Percentiles rank a stretch among this genome's conserved stretches.
Conservation (phyloP, 768 basidiomycete genomes). For the Boletus huronensis region DNA sequence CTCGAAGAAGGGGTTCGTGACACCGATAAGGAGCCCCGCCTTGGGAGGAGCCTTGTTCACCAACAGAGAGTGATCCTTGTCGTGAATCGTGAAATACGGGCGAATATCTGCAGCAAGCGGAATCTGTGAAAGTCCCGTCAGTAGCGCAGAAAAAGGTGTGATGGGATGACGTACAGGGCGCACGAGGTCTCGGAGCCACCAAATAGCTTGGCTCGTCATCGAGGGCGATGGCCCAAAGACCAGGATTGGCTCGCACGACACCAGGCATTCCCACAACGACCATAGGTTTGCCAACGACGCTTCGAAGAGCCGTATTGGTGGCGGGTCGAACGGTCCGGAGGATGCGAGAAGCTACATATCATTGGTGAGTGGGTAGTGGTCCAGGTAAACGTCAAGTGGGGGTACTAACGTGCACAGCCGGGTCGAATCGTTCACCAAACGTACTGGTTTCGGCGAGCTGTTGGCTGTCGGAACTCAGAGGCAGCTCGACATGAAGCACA, state of each 20-base stretch:
- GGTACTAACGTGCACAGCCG: slow-evolving; percentile 44
- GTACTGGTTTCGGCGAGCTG: slow-evolving; percentile 59
- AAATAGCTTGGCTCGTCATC: slow-evolving; percentile 81
- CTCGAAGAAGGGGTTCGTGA: slow-evolving; percentile 87
- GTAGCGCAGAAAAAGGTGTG: neutral
- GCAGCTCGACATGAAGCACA: slow-evolving; percentile 70
- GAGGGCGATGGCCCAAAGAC: slow-evolving; percentile 79
- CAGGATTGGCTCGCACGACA: slow-evolving; percentile 87
- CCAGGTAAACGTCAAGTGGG: too few relatives aligned
- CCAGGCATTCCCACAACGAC: slow-evolving; percentile 92
- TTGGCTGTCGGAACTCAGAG: slow-evolving; percentile 63
- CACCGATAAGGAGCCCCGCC: slow-evolving; percentile 72
- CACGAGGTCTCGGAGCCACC: slow-evolving; percentile 88
- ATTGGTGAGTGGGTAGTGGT: neutral
- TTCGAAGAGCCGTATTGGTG: slow-evolving; percentile 59
- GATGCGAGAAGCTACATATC: slow-evolving; percentile 63
- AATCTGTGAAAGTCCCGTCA: slow-evolving; percentile 46
- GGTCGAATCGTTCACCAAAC: slow-evolving; percentile 51
- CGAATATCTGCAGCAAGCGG: slow-evolving; percentile 82
- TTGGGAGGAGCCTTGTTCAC: slow-evolving; percentile 83
- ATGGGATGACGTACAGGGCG: slow-evolving; percentile 59
- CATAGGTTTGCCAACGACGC: slow-evolving; percentile 64
- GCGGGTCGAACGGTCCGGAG: slow-evolving; percentile 53
- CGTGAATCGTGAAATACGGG: slow-evolving; percentile 96
- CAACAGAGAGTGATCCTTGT: slow-evolving; percentile 70